Percentiles rank a stretch among this genome's conserved stretches.
Conservation (phyloP, 2,329 filamentous ascomycete genomes). For the Escovopsis sp. region DNA sequence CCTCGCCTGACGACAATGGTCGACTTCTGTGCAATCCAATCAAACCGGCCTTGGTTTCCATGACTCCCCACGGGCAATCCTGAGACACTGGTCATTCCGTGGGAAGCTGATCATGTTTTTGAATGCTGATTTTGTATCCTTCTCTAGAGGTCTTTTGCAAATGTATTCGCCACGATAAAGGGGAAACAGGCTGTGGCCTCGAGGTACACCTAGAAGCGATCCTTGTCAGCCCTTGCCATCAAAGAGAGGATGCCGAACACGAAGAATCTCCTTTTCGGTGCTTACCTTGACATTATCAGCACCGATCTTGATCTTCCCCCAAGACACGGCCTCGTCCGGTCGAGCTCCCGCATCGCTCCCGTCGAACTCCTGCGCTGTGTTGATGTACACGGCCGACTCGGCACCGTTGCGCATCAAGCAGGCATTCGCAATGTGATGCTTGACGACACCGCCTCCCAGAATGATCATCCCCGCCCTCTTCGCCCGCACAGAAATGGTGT, state of each 20-base stretch:
- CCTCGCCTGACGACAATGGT: too few relatives aligned
- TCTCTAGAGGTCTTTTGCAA: slow-evolving; percentile 36
- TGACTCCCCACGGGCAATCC: too few relatives aligned
- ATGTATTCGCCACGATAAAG: slow-evolving; percentile 52
- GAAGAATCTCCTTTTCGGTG: background rate
- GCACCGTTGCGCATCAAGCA: slow-evolving; percentile 96
- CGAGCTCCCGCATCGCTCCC: slow-evolving; percentile 90
- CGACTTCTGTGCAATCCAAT: background rate
- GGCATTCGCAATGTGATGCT: slow-evolving; percentile 97
- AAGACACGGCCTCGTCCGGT: slow-evolving; percentile 92
- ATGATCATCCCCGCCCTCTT: slow-evolving; percentile 91
- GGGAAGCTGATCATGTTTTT: background rate
- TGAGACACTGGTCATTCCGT: too few relatives aligned
- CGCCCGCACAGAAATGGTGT: slow-evolving; percentile 78
- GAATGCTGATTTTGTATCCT: background rate
- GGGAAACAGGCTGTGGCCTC: slow-evolving; percentile 53
- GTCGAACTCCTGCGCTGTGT: slow-evolving; percentile 94
- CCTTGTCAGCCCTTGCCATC: background rate
- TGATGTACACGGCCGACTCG: slow-evolving; percentile 93
- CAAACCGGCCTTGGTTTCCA: background rate
- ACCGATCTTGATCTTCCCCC: slow-evolving; percentile 92
- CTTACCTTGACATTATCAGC: slow-evolving; percentile 79
- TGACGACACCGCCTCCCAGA: slow-evolving; percentile 84
- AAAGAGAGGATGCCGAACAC: background rate
- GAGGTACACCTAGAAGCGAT: slow-evolving; percentile 37